Conservation (phyloP, 2,329 filamentous ascomycete species). For the Blastomyces emzantsi region DNA sequence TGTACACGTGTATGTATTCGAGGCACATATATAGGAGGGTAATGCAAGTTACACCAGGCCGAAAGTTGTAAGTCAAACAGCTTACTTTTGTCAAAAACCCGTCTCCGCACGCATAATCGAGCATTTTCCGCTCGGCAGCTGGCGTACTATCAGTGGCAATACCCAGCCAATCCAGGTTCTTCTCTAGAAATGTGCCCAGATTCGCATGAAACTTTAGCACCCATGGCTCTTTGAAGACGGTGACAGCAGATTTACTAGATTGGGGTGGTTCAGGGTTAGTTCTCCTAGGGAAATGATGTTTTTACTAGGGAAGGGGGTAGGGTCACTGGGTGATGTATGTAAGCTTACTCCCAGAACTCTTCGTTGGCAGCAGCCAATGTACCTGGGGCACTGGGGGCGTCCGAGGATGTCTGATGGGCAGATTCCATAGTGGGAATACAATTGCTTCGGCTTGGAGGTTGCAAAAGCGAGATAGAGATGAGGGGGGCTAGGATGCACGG, state of each 20-base stretch:
- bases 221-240: conserved; percentile 14
- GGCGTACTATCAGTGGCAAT: conserved; percentile 6
- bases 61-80: neutral
- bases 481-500: neutral
- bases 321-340: neutral
- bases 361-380: conserved; percentile 12
- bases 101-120: conserved; percentile 18
- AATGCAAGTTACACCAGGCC: neutral
- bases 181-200: conserved; percentile 11
- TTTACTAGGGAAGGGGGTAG: neutral
- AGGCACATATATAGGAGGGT: neutral
- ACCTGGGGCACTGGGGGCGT: neutral
- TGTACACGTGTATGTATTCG: neutral
- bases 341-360: conserved; percentile 15
- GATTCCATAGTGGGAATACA: neutral
- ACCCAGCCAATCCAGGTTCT: conserved; percentile 16
- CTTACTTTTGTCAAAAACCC: conserved; percentile 15
- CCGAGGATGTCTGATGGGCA: neutral
- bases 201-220: conserved; percentile 10
- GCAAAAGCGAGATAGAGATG: neutral
- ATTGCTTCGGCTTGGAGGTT: neutral
- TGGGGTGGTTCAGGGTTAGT: neutral
- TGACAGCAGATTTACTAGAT: conserved; percentile 7
- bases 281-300: neutral
- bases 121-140: conserved; percentile 12